Percentiles rank a stretch among this genome's conserved stretches.
These are phyloP conservation scores for Cajanus cajan DNA, from an alignment of 306 rosid species.

Conservation along the genomic window DNA sequence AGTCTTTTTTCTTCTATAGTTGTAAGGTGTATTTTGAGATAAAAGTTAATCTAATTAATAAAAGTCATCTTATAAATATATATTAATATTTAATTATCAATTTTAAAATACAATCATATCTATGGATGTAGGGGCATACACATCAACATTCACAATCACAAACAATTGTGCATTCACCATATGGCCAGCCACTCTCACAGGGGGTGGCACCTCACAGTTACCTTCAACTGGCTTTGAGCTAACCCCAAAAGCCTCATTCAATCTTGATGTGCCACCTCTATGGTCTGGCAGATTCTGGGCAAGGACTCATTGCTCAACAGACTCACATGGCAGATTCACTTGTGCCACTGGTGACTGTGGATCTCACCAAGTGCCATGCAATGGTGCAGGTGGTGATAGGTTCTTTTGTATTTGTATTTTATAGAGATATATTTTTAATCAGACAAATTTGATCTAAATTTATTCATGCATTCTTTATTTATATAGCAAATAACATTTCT, in stretches of 20 bases:
- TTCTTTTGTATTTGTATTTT: no score
- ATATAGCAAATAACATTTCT: no score
- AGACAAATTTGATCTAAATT: no score
- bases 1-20: no score
- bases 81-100: no score
- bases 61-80: no score
- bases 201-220: constrained; percentile 25
- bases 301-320: constrained; percentile 28
- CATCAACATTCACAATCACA: constrained; percentile 35
- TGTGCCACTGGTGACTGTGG: constrained; percentile 41
- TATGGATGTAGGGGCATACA: constrained; percentile 24
- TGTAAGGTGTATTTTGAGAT: no score
- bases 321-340: constrained; percentile 15
- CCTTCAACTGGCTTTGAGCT: constrained; percentile 31
- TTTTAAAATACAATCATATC: no score
- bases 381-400: constrained; percentile 43
- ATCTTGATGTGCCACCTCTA: neutral
- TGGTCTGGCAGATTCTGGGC: constrained; percentile 53
- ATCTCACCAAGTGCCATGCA: constrained; percentile 33
- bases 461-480: no score
- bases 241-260: neutral
- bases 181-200: constrained; percentile 43
- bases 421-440: no score
- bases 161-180: constrained; percentile 40
- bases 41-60: no score